These are phyloP conservation scores for Chrysanthemum seticuspe DNA, from an alignment of 129 eudicot species.

Conservation along the genomic window DNA sequence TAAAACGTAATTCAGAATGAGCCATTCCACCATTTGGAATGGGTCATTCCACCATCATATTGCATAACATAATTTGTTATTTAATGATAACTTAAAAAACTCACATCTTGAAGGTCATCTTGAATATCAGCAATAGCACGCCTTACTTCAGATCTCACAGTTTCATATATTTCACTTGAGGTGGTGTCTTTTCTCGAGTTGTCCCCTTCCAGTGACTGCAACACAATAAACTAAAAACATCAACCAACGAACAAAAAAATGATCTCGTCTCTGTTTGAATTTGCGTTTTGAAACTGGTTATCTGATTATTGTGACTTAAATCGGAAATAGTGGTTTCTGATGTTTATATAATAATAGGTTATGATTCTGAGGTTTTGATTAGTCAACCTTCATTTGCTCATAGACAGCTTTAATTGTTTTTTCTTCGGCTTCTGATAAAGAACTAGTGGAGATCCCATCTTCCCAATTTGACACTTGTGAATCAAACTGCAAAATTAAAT, in stretches of 20 bases:
- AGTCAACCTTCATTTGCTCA: constrained; percentile 66
- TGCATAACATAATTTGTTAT: neutral
- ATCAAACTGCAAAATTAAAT: constrained; percentile 46
- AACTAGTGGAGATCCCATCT: constrained; percentile 60
- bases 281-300: neutral
- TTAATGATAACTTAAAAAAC: constrained; percentile 24
- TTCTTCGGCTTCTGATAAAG: constrained; percentile 91
- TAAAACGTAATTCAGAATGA: neutral
- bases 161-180: constrained; percentile 60
- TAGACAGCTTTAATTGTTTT: constrained; percentile 64
- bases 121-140: constrained; percentile 70
- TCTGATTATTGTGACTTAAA: too few relatives aligned
- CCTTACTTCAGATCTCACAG: constrained; percentile 70
- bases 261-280: neutral
- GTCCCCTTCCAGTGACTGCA: constrained; percentile 40
- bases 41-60: too few relatives aligned
- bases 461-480: constrained; percentile 51
- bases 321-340: neutral
- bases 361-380: too few relatives aligned
- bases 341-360: too few relatives aligned
- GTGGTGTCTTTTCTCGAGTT: constrained; percentile 30
- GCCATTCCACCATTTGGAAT: too few relatives aligned
- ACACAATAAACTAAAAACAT: constrained; percentile 9
- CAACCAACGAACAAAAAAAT: too few relatives aligned
- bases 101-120: constrained; percentile 57